phyloP scores from a whole-genome alignment of 2,329 filamentous ascomycete species.

The Diaporthe sp. region DNA sequence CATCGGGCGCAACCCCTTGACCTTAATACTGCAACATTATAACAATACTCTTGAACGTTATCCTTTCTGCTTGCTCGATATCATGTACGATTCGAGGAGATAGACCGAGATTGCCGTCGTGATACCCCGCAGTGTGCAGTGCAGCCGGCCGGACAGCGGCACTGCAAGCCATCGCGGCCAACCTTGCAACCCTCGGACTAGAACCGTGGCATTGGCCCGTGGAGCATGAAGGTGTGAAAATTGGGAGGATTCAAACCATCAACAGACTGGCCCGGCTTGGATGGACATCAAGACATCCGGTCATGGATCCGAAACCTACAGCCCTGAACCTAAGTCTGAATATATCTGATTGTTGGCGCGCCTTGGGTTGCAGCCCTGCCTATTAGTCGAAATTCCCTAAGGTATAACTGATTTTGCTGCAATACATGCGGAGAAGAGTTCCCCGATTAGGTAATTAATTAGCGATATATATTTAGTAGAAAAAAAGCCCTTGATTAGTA shows the following conservation, averaged over 20 bases:
- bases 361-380: no score
- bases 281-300: not conserved
- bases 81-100: conserved; percentile 15
- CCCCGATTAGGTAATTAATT: no score
- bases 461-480: no score
- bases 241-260: not conserved
- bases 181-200: conserved; percentile 10
- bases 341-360: not conserved
- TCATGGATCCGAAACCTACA: conserved; percentile 29
- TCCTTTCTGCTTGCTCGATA: not conserved
- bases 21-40: conserved; percentile 14
- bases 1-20: conserved; percentile 10
- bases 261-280: conserved; percentile 1
- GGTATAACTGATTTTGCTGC: no score
- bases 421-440: no score
- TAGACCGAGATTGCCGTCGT: conserved; percentile 24
- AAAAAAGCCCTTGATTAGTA: no score
- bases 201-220: not conserved
- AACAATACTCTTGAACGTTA: not conserved
- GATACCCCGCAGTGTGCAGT: conserved; percentile 26
- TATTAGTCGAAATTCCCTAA: no score
- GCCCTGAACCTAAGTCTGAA: conserved; percentile 25
- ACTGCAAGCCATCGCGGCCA: not conserved
- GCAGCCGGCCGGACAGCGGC: not conserved
- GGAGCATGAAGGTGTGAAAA: conserved; percentile 10